A percentile compares a stretch with the other conserved stretches of the same genome.
These are phyloP conservation scores for Cryphonectria radicalis DNA, from an alignment of 2,329 filamentous ascomycete species.

Conservation along the genomic window DNA sequence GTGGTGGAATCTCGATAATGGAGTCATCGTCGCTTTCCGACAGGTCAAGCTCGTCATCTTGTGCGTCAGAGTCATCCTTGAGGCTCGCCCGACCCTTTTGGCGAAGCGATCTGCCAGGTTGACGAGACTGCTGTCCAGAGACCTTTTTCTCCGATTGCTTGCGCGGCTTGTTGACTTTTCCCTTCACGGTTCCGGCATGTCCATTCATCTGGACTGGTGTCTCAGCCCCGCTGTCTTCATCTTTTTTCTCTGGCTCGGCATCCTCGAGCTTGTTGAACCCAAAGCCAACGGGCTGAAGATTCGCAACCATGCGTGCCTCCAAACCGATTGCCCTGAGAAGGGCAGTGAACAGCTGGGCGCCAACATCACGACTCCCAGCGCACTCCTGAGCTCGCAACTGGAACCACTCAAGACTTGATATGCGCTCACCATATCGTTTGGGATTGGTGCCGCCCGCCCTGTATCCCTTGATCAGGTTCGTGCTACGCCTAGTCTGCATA, in stretches of 20 bases:
- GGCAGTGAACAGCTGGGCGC: constrained; percentile 87
- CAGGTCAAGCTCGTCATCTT: constrained; percentile 49
- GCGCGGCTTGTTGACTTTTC: constrained; percentile 32
- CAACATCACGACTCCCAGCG: constrained; percentile 83
- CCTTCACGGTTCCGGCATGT: constrained; percentile 26
- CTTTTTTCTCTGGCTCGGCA: constrained; percentile 57
- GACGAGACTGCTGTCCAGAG: constrained; percentile 12
- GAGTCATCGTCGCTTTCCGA: constrained; percentile 62
- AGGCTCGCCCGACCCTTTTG: constrained; percentile 26
- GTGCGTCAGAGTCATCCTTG: constrained; percentile 43
- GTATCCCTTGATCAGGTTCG: constrained; percentile 74
- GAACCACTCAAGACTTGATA: constrained; percentile 70
- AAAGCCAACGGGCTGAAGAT: constrained; percentile 84
- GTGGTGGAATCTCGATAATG: constrained; percentile 58
- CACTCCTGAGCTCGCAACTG: constrained; percentile 69
- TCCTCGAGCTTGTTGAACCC: constrained; percentile 90
- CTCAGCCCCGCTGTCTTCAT: constrained; percentile 29
- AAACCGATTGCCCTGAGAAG: constrained; percentile 79
- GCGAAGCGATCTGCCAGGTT: constrained; percentile 13
- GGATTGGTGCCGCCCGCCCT: constrained; percentile 64
- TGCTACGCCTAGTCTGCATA: constrained; percentile 74
- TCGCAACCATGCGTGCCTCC: constrained; percentile 82
- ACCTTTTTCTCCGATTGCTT: constrained; percentile 5
- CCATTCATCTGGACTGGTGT: constrained; percentile 15
- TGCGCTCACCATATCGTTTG: constrained; percentile 74